Evolutionary conservation across 768 basidiomycete genomes (phyloP), one percentile per base, ranked within the genome.

Genomic region (Myochromella boudieri): DNA sequence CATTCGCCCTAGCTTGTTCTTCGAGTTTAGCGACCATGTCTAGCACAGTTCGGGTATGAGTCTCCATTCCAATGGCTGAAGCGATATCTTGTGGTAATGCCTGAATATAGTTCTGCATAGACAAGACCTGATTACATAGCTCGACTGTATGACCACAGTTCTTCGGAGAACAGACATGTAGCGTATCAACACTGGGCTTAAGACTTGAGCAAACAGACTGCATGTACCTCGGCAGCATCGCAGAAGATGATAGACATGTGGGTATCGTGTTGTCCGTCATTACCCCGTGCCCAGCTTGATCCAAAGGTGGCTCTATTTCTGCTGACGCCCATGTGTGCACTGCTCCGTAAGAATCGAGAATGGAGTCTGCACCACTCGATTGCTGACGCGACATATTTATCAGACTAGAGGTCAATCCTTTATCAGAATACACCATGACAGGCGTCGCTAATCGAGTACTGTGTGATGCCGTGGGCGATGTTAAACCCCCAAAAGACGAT

Each of bases 281-380:
- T n/a, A n/a, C n/a, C n/a, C n/a, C n/a, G n/a, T n/a, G n/a, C n/a
- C n/a, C n/a, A n/a, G n/a, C n/a, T n/a, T n/a, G n/a, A n/a, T n/a
- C n/a, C n/a, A n/a, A n/a, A n/a, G n/a, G n/a, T n/a, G n/a, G n/a
- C 33, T 5, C 33, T 14, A 7, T 12, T 6, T 49, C 36, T 11
- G 28, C 25, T 9, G 25, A 20, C 14, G 32, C 33, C 24, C n/a
- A 14, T 26, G 21, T 2, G 10, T 20, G 25, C 12, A 12, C 22
- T 17, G 49, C 49, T 26, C 44, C 44, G 40, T 67, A 63, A 27
- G 64, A 60, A 28, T 60, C 60, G 18, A 65, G 37, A 17, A 65
- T 65, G 29, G 61, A 61, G 37, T 60, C 48, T 9, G 51, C 49
- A 28, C 22, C 29, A 33, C 47, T 54, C 15, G 59, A 60, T 37